These are phyloP conservation scores for Thozetella sp. DNA, from an alignment of 495 filamentous ascomycete genomes.

Conservation along the genomic window DNA sequence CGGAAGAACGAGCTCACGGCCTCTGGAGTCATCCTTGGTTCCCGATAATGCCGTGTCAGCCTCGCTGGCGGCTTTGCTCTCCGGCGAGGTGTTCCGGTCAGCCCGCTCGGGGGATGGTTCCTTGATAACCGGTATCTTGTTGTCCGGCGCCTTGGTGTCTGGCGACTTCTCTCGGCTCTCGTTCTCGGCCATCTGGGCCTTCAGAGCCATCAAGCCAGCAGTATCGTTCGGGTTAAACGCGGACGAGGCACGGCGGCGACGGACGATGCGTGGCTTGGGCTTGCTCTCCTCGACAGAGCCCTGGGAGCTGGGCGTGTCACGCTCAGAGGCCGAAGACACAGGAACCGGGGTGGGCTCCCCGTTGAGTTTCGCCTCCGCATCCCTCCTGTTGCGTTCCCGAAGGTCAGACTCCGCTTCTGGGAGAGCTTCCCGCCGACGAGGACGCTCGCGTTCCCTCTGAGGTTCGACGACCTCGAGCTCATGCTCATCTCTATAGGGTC, in stretches of 20 bases:
- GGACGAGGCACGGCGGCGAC: conserved; percentile 30
- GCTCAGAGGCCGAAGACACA: background rate
- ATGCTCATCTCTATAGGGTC: conserved; percentile 27
- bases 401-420: conserved; percentile 16
- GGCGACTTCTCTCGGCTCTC: conserved; percentile 29
- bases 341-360: conserved; percentile 20
- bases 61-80: conserved; percentile 17
- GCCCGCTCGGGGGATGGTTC: conserved; percentile 28
- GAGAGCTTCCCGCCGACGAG: conserved; percentile 7
- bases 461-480: conserved; percentile 37
- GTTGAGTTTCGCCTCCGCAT: conserved; percentile 24
- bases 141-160: conserved; percentile 12
- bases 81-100: conserved; percentile 19
- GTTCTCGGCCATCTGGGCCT: conserved; percentile 41
- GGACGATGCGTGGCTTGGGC: conserved; percentile 16
- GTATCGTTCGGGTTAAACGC: conserved; percentile 55
- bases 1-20: conserved; percentile 29
- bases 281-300: conserved; percentile 4
- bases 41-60: conserved; percentile 20
- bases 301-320: conserved; percentile 19
- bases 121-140: conserved; percentile 15
- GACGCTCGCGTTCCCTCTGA: conserved; percentile 27
- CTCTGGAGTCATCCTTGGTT: conserved; percentile 36
- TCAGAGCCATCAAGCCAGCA: conserved; percentile 42
- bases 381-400: conserved; percentile 19